Base-by-base conservation (phyloP, 2,329 filamentous ascomycete species). In the Neonectria sp. region DNA sequence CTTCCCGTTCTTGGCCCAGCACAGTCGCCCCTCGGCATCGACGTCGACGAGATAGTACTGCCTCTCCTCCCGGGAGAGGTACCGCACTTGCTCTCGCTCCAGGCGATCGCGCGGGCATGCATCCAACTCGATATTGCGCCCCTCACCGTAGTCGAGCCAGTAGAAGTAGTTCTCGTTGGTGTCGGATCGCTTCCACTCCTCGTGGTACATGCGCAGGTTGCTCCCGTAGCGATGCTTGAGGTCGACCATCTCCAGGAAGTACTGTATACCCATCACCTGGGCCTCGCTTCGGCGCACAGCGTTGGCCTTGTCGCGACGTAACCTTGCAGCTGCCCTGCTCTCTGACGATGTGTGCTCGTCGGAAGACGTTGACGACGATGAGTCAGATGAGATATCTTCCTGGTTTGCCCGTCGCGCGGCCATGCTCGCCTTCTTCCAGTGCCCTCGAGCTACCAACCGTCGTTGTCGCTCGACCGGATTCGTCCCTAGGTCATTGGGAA, bases 151-250 rank as follows among this genome's bases (percentile, higher is more conserved):
- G 77, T 98, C 95, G 1, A 97, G 85, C 95, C 95, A 97, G 81
- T 95, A 95, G 79, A 97, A 97, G 86, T 95, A 98, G 77, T 96
- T 97, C 78, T 97, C 92, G 5, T 90, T 88, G 0, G 94, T 95
- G 31, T 93, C 85, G 2, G 89, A 85, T 67, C 88, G 89, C 79
- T 94, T 94, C 95, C 95, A 98, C 71, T 93, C 90, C 66, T 90
- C 89, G 76, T 98, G 95, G 74, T 97, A 98, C 35, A 89, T 88
- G 35, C 93, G 86, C 57, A 97, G 81, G 72, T 96, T 97, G 60
- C 91, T 92, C 4, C 95, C 95, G 76, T 97, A 97, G 4, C 95
- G 89, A 78, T 98, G 95, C 79, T 97, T 95, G 53, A 91, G 82
- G 78, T 96, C 93, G 8, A 95, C 91, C 92, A 97, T 95, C 75